Conservation (phyloP, 257 asterid genomes). For the Jasminum sambac region DNA sequence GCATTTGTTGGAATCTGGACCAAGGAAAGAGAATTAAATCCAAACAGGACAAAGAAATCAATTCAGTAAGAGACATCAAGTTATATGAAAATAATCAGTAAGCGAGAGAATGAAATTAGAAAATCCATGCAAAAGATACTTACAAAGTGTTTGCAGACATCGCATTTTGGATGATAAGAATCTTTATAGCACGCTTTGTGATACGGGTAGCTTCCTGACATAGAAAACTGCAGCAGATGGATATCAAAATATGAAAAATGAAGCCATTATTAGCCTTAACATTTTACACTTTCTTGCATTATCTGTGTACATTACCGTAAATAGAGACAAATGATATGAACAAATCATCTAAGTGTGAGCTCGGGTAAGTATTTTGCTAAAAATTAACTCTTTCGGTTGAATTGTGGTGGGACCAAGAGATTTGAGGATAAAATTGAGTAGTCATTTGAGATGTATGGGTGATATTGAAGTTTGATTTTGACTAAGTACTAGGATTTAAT, state of each 20-base stretch:
- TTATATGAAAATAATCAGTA: constrained; percentile 2
- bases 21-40: constrained; percentile 20
- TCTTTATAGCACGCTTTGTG: constrained; percentile 94
- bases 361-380: too few relatives aligned
- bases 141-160: constrained; percentile 83
- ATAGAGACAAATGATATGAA: background rate
- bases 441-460: too few relatives aligned
- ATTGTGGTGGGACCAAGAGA: too few relatives aligned
- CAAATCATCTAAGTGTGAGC: too few relatives aligned
- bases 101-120: constrained; percentile 13
- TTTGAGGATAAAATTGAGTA: too few relatives aligned
- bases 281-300: background rate
- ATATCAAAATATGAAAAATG: constrained; percentile 16
- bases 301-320: background rate
- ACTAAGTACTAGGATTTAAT: too few relatives aligned
- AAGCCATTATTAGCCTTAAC: background rate
- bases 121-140: constrained; percentile 33
- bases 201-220: constrained; percentile 72
- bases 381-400: too few relatives aligned
- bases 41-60: background rate
- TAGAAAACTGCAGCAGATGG: constrained; percentile 66
- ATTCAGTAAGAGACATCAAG: background rate
- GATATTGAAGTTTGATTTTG: too few relatives aligned
- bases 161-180: constrained; percentile 90
- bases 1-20: constrained; percentile 90